These are phyloP conservation scores for Xerocomus minutiporus DNA, from an alignment of 1,284 basidiomycete genomes.

Conservation along the genomic window DNA sequence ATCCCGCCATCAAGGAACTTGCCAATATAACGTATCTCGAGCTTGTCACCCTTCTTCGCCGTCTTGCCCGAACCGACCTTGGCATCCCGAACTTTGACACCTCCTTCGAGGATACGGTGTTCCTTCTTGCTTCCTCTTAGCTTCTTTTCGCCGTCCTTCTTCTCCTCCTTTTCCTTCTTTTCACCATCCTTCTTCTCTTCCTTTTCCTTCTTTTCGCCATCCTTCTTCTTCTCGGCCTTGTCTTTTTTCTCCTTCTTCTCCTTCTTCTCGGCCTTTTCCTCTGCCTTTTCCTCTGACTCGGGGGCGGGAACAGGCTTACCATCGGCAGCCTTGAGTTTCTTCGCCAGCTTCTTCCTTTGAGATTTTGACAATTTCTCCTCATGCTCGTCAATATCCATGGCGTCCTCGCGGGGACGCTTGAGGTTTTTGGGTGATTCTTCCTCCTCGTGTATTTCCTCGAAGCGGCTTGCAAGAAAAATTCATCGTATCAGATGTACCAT, in stretches of 20 bases:
- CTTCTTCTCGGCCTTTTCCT: constrained; percentile 37
- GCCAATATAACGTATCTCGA: constrained; percentile 88
- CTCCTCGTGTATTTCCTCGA: constrained; percentile 53
- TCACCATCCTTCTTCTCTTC: constrained; percentile 23
- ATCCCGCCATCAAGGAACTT: constrained; percentile 82
- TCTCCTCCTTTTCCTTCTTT: too few relatives aligned
- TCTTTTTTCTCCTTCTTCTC: constrained; percentile 36
- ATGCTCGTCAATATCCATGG: constrained; percentile 40
- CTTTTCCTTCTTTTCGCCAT: constrained; percentile 39
- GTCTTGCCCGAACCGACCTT: constrained; percentile 77
- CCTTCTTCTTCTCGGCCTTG: constrained; percentile 37
- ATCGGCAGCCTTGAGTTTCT: constrained; percentile 68
- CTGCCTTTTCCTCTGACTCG: constrained; percentile 35
- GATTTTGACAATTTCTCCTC: constrained; percentile 47
- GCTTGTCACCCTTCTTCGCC: constrained; percentile 82
- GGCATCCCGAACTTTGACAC: constrained; percentile 75
- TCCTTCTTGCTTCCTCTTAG: constrained; percentile 20
- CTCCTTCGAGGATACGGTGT: constrained; percentile 57
- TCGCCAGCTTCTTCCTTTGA: constrained; percentile 64
- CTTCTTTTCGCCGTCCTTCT: too few relatives aligned
- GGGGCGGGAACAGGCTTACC: constrained; percentile 51
- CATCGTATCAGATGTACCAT: neutral
- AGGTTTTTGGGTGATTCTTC: constrained; percentile 25
- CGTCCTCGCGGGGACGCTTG: constrained; percentile 63
- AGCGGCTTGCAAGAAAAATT: constrained; percentile 44